These are phyloP conservation scores for Pilaira anomala DNA, from an alignment of 192 early-diverging fungal species.

Conservation along the genomic window DNA sequence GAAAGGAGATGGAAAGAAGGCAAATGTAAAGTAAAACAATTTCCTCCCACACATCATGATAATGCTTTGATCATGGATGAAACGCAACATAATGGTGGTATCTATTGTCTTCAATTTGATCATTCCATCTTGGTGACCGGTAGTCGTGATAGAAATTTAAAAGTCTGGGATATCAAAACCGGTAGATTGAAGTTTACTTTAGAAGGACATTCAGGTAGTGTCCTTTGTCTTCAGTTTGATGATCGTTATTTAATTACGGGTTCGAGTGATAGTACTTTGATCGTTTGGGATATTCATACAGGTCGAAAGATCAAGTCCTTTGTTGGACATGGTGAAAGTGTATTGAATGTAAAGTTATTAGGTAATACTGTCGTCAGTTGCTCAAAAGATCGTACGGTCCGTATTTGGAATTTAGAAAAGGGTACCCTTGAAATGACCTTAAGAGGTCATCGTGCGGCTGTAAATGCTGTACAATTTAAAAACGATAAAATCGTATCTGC, in stretches of 20 bases:
- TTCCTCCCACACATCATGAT: slow-evolving; percentile 35
- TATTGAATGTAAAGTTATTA: slow-evolving; percentile 78
- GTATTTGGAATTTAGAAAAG: slow-evolving; percentile 74
- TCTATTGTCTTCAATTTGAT: slow-evolving; percentile 85
- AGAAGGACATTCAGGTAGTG: slow-evolving; percentile 72
- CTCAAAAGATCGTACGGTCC: slow-evolving; percentile 79
- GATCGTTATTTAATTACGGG: slow-evolving; percentile 65
- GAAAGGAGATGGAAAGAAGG: slow-evolving; percentile 74
- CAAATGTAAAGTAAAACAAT: slow-evolving; percentile 52
- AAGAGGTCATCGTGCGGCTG: slow-evolving; percentile 67
- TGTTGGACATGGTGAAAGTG: slow-evolving; percentile 56
- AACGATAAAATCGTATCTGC: slow-evolving; percentile 61
- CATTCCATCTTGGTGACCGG: slow-evolving; percentile 66
- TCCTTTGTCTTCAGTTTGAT: slow-evolving; percentile 86
- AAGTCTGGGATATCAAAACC: slow-evolving; percentile 74
- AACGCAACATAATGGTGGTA: slow-evolving; percentile 73
- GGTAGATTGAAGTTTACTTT: slow-evolving; percentile 58
- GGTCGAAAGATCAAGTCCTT: slow-evolving; percentile 47
- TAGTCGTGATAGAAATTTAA: slow-evolving; percentile 65
- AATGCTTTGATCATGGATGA: background rate
- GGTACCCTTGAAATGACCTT: slow-evolving; percentile 56
- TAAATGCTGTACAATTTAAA: slow-evolving; percentile 78
- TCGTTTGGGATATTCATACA: slow-evolving; percentile 75
- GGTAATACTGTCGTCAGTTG: slow-evolving; percentile 79
- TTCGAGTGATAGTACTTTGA: slow-evolving; percentile 62